Evolutionary conservation across 768 basidiomycete genomes (phyloP).

Genomic region (Kwoniella sp.): DNA sequence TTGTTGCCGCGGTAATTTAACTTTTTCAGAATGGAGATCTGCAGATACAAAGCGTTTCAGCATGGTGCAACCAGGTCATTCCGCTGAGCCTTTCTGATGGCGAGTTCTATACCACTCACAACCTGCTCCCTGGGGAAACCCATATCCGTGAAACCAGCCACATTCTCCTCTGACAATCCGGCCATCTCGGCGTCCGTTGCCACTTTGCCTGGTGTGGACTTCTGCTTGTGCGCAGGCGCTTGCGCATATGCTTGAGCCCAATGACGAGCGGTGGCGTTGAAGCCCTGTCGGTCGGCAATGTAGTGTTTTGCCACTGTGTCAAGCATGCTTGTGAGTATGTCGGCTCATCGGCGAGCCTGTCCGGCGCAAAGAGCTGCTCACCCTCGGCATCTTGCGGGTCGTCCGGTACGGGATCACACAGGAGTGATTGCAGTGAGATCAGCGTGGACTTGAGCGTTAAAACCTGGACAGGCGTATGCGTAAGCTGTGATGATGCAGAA

Average conservation of each 20-base stretch:
- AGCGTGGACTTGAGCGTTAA: slow-evolving; percentile 93
- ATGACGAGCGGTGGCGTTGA: slow-evolving; percentile 86
- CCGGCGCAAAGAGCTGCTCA: slow-evolving; percentile 13
- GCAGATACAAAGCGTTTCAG: neutral
- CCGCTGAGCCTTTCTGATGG: no score
- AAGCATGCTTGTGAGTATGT: neutral
- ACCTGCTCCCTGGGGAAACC: slow-evolving; percentile 81
- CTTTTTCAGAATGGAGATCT: slow-evolving; percentile 38
- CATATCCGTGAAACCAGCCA: slow-evolving; percentile 73
- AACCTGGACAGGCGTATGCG: slow-evolving; percentile 56
- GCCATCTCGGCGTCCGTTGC: slow-evolving; percentile 60
- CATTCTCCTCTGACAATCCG: slow-evolving; percentile 75
- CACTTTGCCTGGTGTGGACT: slow-evolving; percentile 24
- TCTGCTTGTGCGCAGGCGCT: slow-evolving; percentile 55
- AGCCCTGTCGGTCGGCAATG: slow-evolving; percentile 76
- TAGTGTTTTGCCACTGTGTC: slow-evolving; percentile 82
- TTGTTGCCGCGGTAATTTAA: slow-evolving; percentile 46
- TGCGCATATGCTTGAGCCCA: slow-evolving; percentile 93
- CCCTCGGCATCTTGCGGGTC: slow-evolving; percentile 94
- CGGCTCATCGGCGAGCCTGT: neutral
- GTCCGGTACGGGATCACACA: slow-evolving; percentile 90
- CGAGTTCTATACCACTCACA: slow-evolving; percentile 65
- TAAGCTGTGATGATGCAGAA: neutral
- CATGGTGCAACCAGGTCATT: neutral
- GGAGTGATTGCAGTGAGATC: slow-evolving; percentile 85